Percentiles rank a stretch among this genome's conserved stretches.
These are phyloP conservation scores for Rhodosporidiobolus odoratus DNA, from an alignment of 768 basidiomycete genomes.

Conservation along the genomic window DNA sequence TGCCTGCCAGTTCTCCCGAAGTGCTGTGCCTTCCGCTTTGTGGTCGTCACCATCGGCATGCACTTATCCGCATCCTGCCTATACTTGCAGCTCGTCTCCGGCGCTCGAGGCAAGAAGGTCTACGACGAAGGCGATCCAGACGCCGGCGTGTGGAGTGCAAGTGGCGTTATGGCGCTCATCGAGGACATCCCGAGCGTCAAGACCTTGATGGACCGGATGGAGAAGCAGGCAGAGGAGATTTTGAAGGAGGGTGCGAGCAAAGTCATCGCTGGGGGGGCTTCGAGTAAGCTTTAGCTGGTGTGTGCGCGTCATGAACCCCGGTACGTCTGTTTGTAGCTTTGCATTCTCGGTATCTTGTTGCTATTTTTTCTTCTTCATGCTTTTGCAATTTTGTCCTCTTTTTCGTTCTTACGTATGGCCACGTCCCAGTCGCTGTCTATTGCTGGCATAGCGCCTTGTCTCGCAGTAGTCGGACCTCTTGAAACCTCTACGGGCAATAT, in stretches of 20 bases:
- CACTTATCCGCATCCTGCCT: neutral
- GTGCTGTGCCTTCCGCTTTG: neutral
- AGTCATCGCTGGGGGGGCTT: neutral
- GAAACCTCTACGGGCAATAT: no score
- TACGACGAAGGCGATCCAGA: conserved; percentile 66
- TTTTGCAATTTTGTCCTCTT: neutral
- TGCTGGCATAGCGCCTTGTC: no score
- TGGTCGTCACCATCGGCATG: no score
- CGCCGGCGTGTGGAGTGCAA: conserved; percentile 69
- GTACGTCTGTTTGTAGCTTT: neutral
- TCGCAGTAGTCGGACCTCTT: no score
- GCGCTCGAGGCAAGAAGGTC: conserved; percentile 50
- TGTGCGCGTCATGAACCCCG: neutral
- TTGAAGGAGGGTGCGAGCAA: conserved; percentile 11
- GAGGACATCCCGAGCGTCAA: conserved; percentile 78
- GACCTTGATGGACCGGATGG: conserved; percentile 62
- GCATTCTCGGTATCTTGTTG: neutral
- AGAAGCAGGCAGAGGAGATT: conserved; percentile 62
- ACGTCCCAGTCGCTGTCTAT: no score
- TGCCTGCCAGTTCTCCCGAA: no score
- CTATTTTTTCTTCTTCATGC: neutral
- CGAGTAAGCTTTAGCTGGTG: conserved; percentile 22
- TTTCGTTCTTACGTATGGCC: neutral
- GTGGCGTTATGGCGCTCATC: conserved; percentile 52
- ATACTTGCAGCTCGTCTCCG: conserved; percentile 50